Evolutionary conservation across 1,284 basidiomycete genomes (phyloP).

Genomic region (Serendipita sp.): DNA sequence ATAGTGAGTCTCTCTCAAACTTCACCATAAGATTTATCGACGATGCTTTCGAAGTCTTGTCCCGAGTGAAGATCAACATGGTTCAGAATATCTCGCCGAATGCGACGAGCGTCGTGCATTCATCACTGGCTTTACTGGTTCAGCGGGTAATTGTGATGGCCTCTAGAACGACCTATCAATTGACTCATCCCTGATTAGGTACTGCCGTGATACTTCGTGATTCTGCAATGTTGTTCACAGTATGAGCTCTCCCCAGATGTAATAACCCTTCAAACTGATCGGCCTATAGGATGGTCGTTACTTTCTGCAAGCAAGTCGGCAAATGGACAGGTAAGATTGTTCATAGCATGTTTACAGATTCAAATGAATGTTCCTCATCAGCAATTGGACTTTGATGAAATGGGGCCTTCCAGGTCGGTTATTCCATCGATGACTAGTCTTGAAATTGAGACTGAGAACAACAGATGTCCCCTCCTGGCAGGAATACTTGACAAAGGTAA

Average conservation of each 20-base stretch:
- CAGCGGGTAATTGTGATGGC: constrained; percentile 47
- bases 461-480: constrained; percentile 83
- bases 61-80: constrained; percentile 82
- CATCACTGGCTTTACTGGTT: constrained; percentile 88
- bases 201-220: constrained; percentile 66
- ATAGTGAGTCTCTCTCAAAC: constrained; percentile 24
- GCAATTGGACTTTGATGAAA: constrained; percentile 90
- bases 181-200: constrained; percentile 29
- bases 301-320: constrained; percentile 81
- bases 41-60: constrained; percentile 34
- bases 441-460: constrained; percentile 7
- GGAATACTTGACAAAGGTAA: constrained; percentile 63
- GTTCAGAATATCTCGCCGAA: constrained; percentile 77
- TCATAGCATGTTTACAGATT: neutral
- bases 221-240: constrained; percentile 67
- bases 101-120: constrained; percentile 76
- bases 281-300: constrained; percentile 66
- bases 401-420: constrained; percentile 58
- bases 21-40: neutral
- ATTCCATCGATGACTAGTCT: neutral
- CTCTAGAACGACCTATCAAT: constrained; percentile 7
- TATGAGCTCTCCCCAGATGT: neutral
- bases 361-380: constrained; percentile 18
- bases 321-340: constrained; percentile 57
- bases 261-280: neutral